These are phyloP conservation scores for Spizellomyces sp. DNA, from an alignment of 192 early-diverging fungal species.

Conservation along the genomic window DNA sequence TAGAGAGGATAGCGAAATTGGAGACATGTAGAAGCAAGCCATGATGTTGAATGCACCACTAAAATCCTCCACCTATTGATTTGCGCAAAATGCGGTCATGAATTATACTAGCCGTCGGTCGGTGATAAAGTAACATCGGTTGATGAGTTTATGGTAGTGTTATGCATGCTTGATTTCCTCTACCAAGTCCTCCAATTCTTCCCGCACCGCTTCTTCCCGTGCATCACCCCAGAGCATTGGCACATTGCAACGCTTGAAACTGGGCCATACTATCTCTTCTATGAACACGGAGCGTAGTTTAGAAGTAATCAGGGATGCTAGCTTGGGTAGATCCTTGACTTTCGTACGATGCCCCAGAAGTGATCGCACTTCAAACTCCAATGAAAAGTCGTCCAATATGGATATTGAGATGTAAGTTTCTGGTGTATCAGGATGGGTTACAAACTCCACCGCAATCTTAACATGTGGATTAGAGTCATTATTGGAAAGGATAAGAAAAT, in stretches of 20 bases:
- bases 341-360: slow-evolving; percentile 95
- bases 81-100: neutral
- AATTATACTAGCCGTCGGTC: too few relatives aligned
- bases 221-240: slow-evolving; percentile 32
- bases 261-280: slow-evolving; percentile 77
- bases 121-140: too few relatives aligned
- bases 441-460: slow-evolving; percentile 57
- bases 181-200: slow-evolving; percentile 35
- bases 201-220: slow-evolving; percentile 19
- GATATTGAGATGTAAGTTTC: slow-evolving; percentile 51
- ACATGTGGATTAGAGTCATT: neutral
- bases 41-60: neutral
- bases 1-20: too few relatives aligned
- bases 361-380: slow-evolving; percentile 88
- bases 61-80: neutral
- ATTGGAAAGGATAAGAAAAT: neutral
- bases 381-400: slow-evolving; percentile 51
- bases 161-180: slow-evolving; percentile 37
- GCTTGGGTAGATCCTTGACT: slow-evolving; percentile 93
- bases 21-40: neutral
- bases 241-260: slow-evolving; percentile 51
- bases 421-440: slow-evolving; percentile 49
- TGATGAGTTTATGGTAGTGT: neutral
- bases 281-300: slow-evolving; percentile 69
- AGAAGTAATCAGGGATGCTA: slow-evolving; percentile 81